These are phyloP conservation scores for Lomentospora prolificans DNA, from an alignment of 2,329 filamentous ascomycete genomes.

Conservation along the genomic window DNA sequence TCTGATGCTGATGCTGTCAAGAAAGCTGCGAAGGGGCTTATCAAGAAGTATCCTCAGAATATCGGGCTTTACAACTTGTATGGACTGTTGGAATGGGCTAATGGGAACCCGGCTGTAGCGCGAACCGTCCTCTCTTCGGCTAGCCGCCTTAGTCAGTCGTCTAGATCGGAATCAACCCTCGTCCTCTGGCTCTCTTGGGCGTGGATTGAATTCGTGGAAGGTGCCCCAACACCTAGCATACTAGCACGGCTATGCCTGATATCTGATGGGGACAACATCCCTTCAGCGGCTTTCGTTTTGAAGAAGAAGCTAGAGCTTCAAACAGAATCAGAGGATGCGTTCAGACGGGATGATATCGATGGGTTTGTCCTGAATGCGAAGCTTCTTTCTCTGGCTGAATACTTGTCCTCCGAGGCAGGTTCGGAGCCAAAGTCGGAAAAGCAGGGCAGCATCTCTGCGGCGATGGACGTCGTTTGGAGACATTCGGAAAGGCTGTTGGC, in stretches of 20 bases:
- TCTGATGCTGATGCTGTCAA: conserved; percentile 46
- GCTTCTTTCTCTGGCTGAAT: conserved; percentile 55
- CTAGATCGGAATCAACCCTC: neutral
- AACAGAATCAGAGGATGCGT: conserved; percentile 42
- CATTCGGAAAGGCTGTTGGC: conserved; percentile 33
- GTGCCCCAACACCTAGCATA: conserved; percentile 15
- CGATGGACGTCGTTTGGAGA: conserved; percentile 29
- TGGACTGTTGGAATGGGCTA: conserved; percentile 57
- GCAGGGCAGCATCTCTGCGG: conserved; percentile 48
- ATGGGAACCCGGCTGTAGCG: conserved; percentile 47
- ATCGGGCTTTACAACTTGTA: conserved; percentile 70
- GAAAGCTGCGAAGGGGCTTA: conserved; percentile 61
- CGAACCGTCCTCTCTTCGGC: conserved; percentile 51
- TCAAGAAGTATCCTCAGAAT: conserved; percentile 59
- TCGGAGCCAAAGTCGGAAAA: conserved; percentile 32
- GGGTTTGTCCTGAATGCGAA: conserved; percentile 49
- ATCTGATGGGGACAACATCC: conserved; percentile 18
- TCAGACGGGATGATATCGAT: conserved; percentile 38
- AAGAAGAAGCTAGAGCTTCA: conserved; percentile 44
- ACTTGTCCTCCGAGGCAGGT: conserved; percentile 40
- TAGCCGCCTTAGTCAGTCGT: neutral
- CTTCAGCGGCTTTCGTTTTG: conserved; percentile 33
- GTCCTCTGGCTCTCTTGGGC: conserved; percentile 37
- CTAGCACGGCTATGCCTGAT: conserved; percentile 29
- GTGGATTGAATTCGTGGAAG: conserved; percentile 51